Conservation (phyloP, 164 flowering plant species). For the Magnolia sinica region DNA sequence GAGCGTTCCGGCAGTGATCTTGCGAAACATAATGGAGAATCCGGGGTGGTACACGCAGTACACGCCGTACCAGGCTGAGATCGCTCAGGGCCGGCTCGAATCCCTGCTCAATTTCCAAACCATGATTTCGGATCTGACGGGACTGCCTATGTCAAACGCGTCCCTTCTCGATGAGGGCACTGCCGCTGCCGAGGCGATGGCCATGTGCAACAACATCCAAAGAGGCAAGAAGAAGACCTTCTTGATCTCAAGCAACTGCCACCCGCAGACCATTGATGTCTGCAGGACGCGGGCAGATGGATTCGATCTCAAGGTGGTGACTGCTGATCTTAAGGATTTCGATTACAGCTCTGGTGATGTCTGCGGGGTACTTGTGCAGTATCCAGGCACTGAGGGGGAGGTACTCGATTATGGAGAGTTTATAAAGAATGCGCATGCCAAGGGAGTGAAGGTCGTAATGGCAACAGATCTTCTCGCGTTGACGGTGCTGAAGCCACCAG, state of each 20-base stretch:
- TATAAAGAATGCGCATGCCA: slow-evolving; percentile 79
- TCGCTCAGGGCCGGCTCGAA: slow-evolving; percentile 90
- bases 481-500: slow-evolving; percentile 96
- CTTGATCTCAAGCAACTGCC: slow-evolving; percentile 76
- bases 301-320: slow-evolving; percentile 72
- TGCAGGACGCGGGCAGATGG: slow-evolving; percentile 92
- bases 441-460: slow-evolving; percentile 97
- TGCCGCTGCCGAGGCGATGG: slow-evolving; percentile 99
- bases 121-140: slow-evolving; percentile 86
- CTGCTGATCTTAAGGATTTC: slow-evolving; percentile 62
- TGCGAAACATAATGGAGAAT: slow-evolving; percentile 95
- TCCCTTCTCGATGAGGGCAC: slow-evolving; percentile 95
- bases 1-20: slow-evolving; percentile 74
- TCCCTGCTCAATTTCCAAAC: slow-evolving; percentile 88
- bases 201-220: slow-evolving; percentile 87
- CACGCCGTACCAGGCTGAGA: slow-evolving; percentile 98
- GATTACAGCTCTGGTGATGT: slow-evolving; percentile 84
- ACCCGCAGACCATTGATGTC: slow-evolving; percentile 89
- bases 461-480: slow-evolving; percentile 85
- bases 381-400: slow-evolving; percentile 95
- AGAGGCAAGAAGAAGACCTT: slow-evolving; percentile 90
- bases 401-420: slow-evolving; percentile 86
- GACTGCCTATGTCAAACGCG: slow-evolving; percentile 95
- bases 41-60: slow-evolving; percentile 99
- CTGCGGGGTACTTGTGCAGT: slow-evolving; percentile 95